phyloP scores from a whole-genome alignment of 2,329 filamentous ascomycete species.

The Iodosphaeria phyllophila region DNA sequence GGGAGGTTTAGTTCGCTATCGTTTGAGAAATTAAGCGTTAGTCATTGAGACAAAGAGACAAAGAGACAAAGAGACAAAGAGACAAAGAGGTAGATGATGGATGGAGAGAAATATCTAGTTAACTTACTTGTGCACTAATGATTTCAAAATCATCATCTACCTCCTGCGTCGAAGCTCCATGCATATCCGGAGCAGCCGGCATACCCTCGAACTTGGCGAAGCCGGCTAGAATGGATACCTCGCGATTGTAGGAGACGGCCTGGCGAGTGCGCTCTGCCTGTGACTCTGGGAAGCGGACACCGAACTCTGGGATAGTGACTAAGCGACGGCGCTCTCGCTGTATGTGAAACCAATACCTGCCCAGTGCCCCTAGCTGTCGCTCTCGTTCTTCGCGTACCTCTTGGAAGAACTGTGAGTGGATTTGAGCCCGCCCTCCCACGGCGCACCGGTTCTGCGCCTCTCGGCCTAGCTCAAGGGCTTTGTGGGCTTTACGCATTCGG shows the following conservation, averaged over 20 bases:
- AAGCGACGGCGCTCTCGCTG: slow-evolving; percentile 75
- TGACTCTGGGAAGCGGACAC: slow-evolving; percentile 61
- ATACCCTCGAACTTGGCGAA: slow-evolving; percentile 93
- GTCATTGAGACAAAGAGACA: slow-evolving; percentile 40
- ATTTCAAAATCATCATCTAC: slow-evolving; percentile 74
- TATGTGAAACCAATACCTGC: slow-evolving; percentile 82
- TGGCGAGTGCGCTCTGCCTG: slow-evolving; percentile 63
- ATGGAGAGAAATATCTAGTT: slow-evolving; percentile 22
- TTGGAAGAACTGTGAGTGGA: slow-evolving; percentile 84
- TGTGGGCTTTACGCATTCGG: slow-evolving; percentile 59
- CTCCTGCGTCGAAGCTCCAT: slow-evolving; percentile 50
- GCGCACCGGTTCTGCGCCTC: slow-evolving; percentile 56
- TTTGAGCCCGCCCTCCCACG: slow-evolving; percentile 66
- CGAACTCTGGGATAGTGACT: slow-evolving; percentile 64
- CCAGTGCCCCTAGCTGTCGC: slow-evolving; percentile 58
- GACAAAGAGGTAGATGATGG: no score
- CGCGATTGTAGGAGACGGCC: slow-evolving; percentile 82
- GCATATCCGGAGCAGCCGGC: slow-evolving; percentile 78
- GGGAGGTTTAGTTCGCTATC: no score
- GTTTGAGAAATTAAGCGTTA: no score
- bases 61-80: slow-evolving; percentile 20
- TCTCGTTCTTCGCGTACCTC: slow-evolving; percentile 69
- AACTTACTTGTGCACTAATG: slow-evolving; percentile 47
- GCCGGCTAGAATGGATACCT: slow-evolving; percentile 79
- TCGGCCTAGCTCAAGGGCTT: slow-evolving; percentile 54